Conservation (phyloP, 164 flowering plant genomes). For the Magnolia kwangsiensis region DNA sequence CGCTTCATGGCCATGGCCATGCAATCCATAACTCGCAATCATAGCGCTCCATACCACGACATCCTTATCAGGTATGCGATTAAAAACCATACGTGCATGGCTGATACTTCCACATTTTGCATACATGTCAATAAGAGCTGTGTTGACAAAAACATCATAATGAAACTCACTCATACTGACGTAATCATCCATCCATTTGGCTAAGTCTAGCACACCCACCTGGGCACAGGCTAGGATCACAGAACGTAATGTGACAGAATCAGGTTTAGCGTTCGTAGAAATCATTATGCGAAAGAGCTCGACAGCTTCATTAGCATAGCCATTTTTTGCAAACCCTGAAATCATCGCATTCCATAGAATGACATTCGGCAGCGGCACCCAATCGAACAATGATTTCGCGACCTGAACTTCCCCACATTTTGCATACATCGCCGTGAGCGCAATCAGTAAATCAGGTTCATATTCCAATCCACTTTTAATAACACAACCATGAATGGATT, state of each 20-base stretch:
- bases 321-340: constrained; percentile 38
- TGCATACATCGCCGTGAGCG: constrained; percentile 32
- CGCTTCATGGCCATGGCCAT: constrained; percentile 32
- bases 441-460: constrained; percentile 27
- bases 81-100: constrained; percentile 23
- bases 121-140: constrained; percentile 42
- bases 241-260: constrained; percentile 30
- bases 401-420: constrained; percentile 28
- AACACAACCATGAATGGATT: constrained; percentile 20
- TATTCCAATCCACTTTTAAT: constrained; percentile 29
- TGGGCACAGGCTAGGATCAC: constrained; percentile 30
- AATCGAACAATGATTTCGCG: constrained; percentile 28
- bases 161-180: constrained; percentile 16
- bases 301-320: constrained; percentile 27
- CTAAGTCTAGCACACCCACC: constrained; percentile 29
- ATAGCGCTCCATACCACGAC: constrained; percentile 37
- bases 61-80: constrained; percentile 24
- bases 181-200: constrained; percentile 29
- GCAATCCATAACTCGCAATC: constrained; percentile 33
- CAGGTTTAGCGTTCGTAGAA: constrained; percentile 16
- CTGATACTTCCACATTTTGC: constrained; percentile 41
- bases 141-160: constrained; percentile 30
- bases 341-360: constrained; percentile 37
- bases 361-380: constrained; percentile 17
- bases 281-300: constrained; percentile 26